Evolutionary conservation across 2,329 filamentous ascomycete species (phyloP).

Genomic region (Diaporthe vexans): DNA sequence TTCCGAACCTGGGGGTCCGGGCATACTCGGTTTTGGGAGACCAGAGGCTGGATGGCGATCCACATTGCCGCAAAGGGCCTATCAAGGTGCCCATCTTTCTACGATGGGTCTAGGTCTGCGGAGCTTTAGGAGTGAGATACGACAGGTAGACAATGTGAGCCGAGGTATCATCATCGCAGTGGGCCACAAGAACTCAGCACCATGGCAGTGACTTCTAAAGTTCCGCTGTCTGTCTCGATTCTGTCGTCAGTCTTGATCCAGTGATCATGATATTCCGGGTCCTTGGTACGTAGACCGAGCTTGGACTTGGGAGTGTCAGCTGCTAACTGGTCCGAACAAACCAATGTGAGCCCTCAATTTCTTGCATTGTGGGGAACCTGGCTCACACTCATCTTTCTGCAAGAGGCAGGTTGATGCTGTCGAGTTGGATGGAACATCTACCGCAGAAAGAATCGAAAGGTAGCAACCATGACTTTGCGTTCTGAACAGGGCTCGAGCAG

Average conservation of each 20-base stretch:
- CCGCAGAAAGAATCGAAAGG: neutral
- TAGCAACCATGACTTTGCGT: neutral
- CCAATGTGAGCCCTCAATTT: neutral
- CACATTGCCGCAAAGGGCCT: conserved; percentile 3
- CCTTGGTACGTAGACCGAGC: neutral
- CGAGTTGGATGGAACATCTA: neutral
- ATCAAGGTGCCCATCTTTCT: neutral
- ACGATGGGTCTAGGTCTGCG: neutral
- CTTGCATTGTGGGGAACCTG: conserved; percentile 1
- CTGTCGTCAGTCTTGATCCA: neutral
- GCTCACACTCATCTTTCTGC: neutral
- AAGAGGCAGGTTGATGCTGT: neutral
- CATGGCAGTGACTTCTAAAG: neutral
- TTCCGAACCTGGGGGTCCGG: conserved; percentile 23
- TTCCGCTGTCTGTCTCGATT: neutral
- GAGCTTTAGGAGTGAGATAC: neutral
- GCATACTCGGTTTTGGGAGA: conserved; percentile 17
- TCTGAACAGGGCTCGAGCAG: neutral
- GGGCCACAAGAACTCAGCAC: neutral
- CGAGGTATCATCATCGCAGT: neutral
- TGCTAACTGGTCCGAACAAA: neutral
- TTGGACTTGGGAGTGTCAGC: neutral
- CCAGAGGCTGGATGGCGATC: conserved; percentile 19
- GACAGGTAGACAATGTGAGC: conserved; percentile 6
- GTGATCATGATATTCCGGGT: neutral